Conservation (phyloP, 768 basidiomycete genomes). For the Ephemerocybe angulata region DNA sequence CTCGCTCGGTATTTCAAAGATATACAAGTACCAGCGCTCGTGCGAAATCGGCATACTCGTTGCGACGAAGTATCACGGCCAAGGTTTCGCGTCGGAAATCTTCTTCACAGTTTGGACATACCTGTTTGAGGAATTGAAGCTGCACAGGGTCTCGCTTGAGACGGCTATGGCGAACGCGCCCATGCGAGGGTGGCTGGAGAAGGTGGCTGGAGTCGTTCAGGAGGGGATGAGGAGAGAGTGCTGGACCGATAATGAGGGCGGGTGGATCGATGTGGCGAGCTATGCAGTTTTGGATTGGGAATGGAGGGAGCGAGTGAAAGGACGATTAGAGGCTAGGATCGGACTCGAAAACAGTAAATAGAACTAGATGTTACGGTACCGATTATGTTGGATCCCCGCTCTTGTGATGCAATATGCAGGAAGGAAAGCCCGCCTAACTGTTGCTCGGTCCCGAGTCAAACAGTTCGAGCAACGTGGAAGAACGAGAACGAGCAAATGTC, state of each 20-base stretch:
- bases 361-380: no score
- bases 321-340: slow-evolving; percentile 28
- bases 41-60: slow-evolving; percentile 43
- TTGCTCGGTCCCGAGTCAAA: no score
- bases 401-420: no score
- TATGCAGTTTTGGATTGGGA: slow-evolving; percentile 44
- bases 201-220: slow-evolving; percentile 33
- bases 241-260: slow-evolving; percentile 37
- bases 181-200: slow-evolving; percentile 47
- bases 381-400: no score
- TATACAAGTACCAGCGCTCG: slow-evolving; percentile 31
- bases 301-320: slow-evolving; percentile 35
- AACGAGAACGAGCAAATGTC: no score
- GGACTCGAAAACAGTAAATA: no score
- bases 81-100: slow-evolving; percentile 40
- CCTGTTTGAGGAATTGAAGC: slow-evolving; percentile 37
- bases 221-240: slow-evolving; percentile 37
- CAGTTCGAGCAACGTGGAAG: no score
- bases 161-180: slow-evolving; percentile 38
- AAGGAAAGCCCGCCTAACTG: no score
- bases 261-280: slow-evolving; percentile 35
- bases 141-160: slow-evolving; percentile 41
- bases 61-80: slow-evolving; percentile 31
- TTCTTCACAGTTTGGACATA: slow-evolving; percentile 37
- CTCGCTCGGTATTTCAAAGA: slow-evolving; percentile 33